phyloP scores from a whole-genome alignment of 768 basidiomycete species.

The Rhizopogon sp. region DNA sequence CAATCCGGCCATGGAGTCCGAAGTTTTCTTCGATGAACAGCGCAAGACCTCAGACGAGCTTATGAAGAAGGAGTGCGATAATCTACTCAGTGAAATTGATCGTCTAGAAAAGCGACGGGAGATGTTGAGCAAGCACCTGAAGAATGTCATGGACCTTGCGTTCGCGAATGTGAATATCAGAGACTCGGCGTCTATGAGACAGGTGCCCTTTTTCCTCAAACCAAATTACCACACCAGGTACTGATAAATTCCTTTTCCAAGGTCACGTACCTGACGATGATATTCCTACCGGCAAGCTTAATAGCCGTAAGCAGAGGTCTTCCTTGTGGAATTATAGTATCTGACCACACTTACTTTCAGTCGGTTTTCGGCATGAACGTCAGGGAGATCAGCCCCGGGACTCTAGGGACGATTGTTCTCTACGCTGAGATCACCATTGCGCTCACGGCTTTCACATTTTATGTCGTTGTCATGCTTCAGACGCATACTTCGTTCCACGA shows the following conservation, averaged over 20 bases:
- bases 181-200: constrained; percentile 37
- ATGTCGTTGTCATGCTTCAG: constrained; percentile 53
- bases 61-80: constrained; percentile 43
- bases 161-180: constrained; percentile 55
- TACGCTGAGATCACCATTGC: constrained; percentile 38
- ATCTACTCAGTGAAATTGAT: constrained; percentile 44
- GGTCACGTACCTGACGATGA: constrained; percentile 53
- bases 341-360: constrained; percentile 19
- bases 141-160: constrained; percentile 32
- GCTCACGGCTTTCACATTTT: constrained; percentile 46
- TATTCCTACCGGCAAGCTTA: constrained; percentile 57
- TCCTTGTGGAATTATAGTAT: background rate
- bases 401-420: constrained; percentile 27
- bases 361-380: constrained; percentile 56
- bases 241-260: background rate
- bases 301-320: constrained; percentile 17
- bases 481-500: constrained; percentile 19
- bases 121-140: constrained; percentile 24
- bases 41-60: constrained; percentile 22
- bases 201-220: constrained; percentile 7
- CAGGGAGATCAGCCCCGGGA: constrained; percentile 32
- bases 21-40: constrained; percentile 8
- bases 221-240: constrained; percentile 18
- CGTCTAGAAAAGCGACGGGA: constrained; percentile 34
- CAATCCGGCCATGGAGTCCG: constrained; percentile 41